Evolutionary conservation across 2,329 filamentous ascomycete genomes (phyloP), one percentile per base, ranked within the genome.

Genomic region (Phialophora tarda): DNA sequence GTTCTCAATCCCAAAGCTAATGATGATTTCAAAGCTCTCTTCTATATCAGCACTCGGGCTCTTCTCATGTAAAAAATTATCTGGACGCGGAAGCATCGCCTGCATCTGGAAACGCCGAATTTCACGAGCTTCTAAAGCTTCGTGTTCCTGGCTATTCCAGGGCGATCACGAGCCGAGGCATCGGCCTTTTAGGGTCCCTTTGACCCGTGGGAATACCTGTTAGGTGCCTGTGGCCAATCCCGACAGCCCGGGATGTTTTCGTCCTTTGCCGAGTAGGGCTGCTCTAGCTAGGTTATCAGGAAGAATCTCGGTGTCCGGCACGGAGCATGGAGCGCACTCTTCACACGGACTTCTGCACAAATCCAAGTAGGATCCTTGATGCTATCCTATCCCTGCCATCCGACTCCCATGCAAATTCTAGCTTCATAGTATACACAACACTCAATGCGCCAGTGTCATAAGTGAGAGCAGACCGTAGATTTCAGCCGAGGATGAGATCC

Each of bases 191-290:
- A 17, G 8, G 47, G 28, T 17, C 26, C 58, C 59, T 21, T 61
- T 41, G 11, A 62, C 32, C 60, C 60, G 53, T 34, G 38, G 26
- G 8, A 11, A 11, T 3, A 24, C 38, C 38, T 26, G 26, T 4
- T 26, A 26, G 26, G 26, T 26, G 26, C 3, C 26, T 62, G 14
- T 30, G 17, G 59, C 38, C 47, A 51, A 38, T 17, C 30, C 34
- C 30, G 21, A 28, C 21, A 38, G 34, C 47, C 62, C 62, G 62
- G 53, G 17, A 59, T 54, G 62, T 64, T 59, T 64, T 59, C 62
- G 55, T 64, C 44, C 23, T 24, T 47, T 47, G n/a, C n/a, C 10
- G 11, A 17, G 4, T 47, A 44, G 38, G 38, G 14, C 38, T 44
- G 38, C 10, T 12, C n/a, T 24, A 32, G 32, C 26, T 28, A 11